These are phyloP conservation scores for Pneumocystis wakefieldiae DNA, from an alignment of 1,139 yeast species.

Conservation along the genomic window DNA sequence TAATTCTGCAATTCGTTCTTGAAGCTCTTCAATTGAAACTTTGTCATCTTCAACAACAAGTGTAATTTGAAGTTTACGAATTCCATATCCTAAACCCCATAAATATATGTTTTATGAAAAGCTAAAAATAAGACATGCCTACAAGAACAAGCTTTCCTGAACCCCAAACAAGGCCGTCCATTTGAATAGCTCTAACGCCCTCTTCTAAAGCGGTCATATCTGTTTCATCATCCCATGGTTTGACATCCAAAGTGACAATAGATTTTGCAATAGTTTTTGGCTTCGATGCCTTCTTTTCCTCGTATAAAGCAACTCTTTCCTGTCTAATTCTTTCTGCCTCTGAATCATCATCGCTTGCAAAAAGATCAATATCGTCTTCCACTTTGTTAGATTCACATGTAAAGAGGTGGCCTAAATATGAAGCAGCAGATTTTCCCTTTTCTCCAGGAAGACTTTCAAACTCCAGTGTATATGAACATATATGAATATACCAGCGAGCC, in stretches of 20 bases:
- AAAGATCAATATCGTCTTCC: slow-evolving; percentile 85
- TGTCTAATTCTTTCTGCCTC: slow-evolving; percentile 95
- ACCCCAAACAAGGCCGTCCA: slow-evolving; percentile 98
- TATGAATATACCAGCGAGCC: slow-evolving; percentile 97
- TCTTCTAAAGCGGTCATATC: slow-evolving; percentile 77
- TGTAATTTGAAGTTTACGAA: slow-evolving; percentile 97
- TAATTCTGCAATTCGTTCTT: slow-evolving; percentile 59
- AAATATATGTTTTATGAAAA: neutral
- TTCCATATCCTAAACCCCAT: slow-evolving; percentile 46
- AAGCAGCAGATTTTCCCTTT: slow-evolving; percentile 23
- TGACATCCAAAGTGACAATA: slow-evolving; percentile 86
- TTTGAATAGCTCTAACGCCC: slow-evolving; percentile 65
- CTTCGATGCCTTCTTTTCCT: slow-evolving; percentile 92
- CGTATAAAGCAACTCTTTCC: slow-evolving; percentile 93
- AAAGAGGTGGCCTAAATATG: slow-evolving; percentile 45
- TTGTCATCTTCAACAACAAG: slow-evolving; percentile 92
- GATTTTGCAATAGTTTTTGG: slow-evolving; percentile 98
- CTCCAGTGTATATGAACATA: slow-evolving; percentile 79
- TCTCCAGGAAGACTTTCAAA: slow-evolving; percentile 31
- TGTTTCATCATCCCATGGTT: slow-evolving; percentile 99
- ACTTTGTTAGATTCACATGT: slow-evolving; percentile 58
- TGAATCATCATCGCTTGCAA: slow-evolving; percentile 83
- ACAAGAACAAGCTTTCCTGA: slow-evolving; percentile 91
- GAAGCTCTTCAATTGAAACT: slow-evolving; percentile 86
- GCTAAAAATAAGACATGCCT: slow-evolving; percentile 31